Evolutionary conservation across 768 basidiomycete genomes (phyloP).

Genomic region (Macrocybe gigantea): DNA sequence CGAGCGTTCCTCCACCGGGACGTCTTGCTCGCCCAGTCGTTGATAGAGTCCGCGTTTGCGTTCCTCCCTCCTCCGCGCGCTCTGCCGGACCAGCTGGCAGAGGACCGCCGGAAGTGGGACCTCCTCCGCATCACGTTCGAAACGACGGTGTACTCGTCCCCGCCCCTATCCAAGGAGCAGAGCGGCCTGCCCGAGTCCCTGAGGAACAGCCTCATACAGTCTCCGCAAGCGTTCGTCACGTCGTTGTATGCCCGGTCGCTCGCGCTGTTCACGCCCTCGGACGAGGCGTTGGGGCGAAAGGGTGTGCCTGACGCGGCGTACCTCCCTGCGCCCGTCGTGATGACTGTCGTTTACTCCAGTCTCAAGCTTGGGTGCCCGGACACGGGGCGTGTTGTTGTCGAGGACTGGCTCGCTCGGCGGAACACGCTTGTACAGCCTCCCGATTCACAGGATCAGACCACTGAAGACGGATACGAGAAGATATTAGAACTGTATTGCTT

Average conservation of each 20-base stretch:
- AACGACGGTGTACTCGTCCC: conserved; percentile 61
- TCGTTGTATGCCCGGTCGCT: conserved; percentile 61
- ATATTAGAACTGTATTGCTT: conserved; percentile 74
- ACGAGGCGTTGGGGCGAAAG: conserved; percentile 22
- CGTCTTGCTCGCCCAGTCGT: conserved; percentile 54
- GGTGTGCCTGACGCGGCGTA: conserved; percentile 40
- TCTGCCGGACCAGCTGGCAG: conserved; percentile 34
- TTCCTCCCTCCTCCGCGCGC: conserved; percentile 40
- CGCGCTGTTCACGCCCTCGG: conserved; percentile 55
- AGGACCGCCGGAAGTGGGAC: conserved; percentile 78
- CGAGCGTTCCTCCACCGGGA: conserved; percentile 76
- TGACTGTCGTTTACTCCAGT: conserved; percentile 65
- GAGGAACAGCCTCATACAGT: conserved; percentile 45
- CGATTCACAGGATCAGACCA: conserved; percentile 15
- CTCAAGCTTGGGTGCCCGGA: conserved; percentile 60
- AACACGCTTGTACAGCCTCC: conserved; percentile 25
- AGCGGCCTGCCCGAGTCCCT: conserved; percentile 42
- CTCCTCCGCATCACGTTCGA: conserved; percentile 81
- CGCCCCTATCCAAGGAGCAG: conserved; percentile 33
- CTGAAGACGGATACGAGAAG: conserved; percentile 61
- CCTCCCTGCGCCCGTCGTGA: conserved; percentile 64
- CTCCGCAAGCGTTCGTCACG: conserved; percentile 53
- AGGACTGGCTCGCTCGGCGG: conserved; percentile 72
- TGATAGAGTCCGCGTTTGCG: conserved; percentile 64
- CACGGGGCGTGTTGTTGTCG: conserved; percentile 58